phyloP scores from a whole-genome alignment of 2,329 filamentous ascomycete species.

The Harringtonia lauricola region DNA sequence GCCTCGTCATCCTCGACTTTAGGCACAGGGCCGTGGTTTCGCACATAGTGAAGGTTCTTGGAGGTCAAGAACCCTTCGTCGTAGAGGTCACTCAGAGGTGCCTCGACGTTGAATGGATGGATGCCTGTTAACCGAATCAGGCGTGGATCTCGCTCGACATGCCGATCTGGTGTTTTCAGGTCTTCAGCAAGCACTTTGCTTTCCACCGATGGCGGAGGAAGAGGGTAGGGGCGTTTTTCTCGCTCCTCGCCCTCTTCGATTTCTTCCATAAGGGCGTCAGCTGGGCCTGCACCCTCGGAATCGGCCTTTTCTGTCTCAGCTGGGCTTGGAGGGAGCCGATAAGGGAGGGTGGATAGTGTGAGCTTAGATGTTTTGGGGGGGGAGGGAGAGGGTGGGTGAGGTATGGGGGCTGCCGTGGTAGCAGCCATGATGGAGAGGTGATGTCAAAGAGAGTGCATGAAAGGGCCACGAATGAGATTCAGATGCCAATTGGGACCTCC shows the following conservation, averaged over 20 bases:
- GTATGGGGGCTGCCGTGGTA: background rate
- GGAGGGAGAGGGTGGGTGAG: background rate
- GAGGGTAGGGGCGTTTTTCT: constrained; percentile 41
- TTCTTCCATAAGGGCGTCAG: background rate
- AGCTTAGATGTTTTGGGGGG: background rate
- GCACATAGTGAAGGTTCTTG: constrained; percentile 80
- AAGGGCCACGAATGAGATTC: no score
- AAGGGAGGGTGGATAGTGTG: background rate
- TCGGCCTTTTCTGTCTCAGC: constrained; percentile 3
- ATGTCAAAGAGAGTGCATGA: no score
- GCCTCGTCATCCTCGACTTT: constrained; percentile 61
- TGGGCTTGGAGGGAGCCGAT: constrained; percentile 5
- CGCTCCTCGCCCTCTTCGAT: background rate
- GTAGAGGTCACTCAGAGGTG: constrained; percentile 68
- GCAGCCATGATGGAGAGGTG: no score
- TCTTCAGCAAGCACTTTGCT: constrained; percentile 62
- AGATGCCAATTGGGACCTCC: no score
- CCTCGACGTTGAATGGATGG: constrained; percentile 86
- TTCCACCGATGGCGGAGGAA: constrained; percentile 55
- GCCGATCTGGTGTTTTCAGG: constrained; percentile 37
- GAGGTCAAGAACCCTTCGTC: constrained; percentile 76
- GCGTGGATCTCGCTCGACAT: constrained; percentile 69
- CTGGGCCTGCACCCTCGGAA: background rate
- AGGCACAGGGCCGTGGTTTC: constrained; percentile 81
- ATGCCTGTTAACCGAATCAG: constrained; percentile 79